Percentiles rank a stretch among this genome's conserved stretches.
Conservation (phyloP, 2,329 filamentous ascomycete genomes). For the Celoporthe dispersa region DNA sequence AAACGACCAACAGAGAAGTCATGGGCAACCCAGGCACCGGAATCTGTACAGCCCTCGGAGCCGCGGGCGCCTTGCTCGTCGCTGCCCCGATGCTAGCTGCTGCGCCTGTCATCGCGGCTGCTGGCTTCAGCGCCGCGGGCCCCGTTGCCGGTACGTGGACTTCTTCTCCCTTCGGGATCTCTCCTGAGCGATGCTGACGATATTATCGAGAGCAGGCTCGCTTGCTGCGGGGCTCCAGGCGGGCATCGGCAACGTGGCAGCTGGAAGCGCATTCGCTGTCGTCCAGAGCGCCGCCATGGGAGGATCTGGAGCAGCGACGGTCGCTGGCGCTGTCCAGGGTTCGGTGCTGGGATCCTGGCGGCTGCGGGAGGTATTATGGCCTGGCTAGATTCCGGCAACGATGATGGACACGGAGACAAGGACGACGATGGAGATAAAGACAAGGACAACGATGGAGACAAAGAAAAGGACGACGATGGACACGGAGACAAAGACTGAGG, state of each 20-base stretch:
- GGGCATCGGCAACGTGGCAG: slow-evolving; percentile 29
- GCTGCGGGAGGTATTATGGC: slow-evolving; percentile 15
- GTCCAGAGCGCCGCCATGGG: slow-evolving; percentile 35
- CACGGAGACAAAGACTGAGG: not conserved
- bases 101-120: slow-evolving; percentile 17
- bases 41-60: slow-evolving; percentile 7
- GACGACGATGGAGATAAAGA: too few species aligned
- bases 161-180: not conserved
- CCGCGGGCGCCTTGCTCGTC: not conserved
- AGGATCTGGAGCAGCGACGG: slow-evolving; percentile 30
- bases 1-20: not conserved
- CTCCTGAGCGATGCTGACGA: too few species aligned
- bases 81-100: slow-evolving; percentile 26
- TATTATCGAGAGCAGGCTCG: slow-evolving; percentile 30
- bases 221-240: slow-evolving; percentile 31
- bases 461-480: not conserved
- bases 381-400: not conserved
- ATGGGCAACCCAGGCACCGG: slow-evolving; percentile 13
- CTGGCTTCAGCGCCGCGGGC: slow-evolving; percentile 27
- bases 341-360: slow-evolving; percentile 18
- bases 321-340: slow-evolving; percentile 26
- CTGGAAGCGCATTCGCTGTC: slow-evolving; percentile 31
- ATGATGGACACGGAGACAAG: not conserved
- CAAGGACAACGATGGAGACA: too few species aligned
- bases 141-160: slow-evolving; percentile 25